phyloP scores from a whole-genome alignment of 345 rosid genomes.

The Eucalyptus erythrocorys region DNA sequence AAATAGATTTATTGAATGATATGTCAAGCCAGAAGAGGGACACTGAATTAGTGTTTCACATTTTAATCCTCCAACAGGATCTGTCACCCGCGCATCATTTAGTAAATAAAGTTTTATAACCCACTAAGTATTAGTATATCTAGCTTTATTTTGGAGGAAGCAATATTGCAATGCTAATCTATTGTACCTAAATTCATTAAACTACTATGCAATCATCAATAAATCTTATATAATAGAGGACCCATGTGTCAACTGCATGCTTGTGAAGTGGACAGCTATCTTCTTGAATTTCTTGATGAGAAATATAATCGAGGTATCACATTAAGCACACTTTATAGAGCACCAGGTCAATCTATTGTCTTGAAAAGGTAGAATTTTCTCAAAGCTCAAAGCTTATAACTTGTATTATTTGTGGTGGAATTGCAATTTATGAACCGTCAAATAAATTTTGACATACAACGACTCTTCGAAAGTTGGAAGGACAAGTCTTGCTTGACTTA shows the following conservation, averaged over 20 bases:
- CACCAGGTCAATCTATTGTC: background rate
- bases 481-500: background rate
- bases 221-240: background rate
- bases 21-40: background rate
- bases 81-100: background rate
- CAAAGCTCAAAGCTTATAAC: background rate
- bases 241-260: background rate
- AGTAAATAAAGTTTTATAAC: background rate
- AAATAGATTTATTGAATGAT: background rate
- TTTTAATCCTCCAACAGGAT: background rate
- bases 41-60: background rate
- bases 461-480: background rate
- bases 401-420: background rate
- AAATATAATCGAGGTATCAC: background rate
- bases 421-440: background rate
- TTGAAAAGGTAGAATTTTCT: background rate
- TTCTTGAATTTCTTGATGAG: background rate
- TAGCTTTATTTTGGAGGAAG: background rate
- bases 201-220: background rate
- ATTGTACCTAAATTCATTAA: background rate
- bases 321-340: background rate
- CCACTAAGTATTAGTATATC: background rate
- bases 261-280: background rate
- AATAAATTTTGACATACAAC: background rate
- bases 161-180: background rate